phyloP scores from a whole-genome alignment of 2,329 filamentous ascomycete genomes.

The Lachnellula arida region DNA sequence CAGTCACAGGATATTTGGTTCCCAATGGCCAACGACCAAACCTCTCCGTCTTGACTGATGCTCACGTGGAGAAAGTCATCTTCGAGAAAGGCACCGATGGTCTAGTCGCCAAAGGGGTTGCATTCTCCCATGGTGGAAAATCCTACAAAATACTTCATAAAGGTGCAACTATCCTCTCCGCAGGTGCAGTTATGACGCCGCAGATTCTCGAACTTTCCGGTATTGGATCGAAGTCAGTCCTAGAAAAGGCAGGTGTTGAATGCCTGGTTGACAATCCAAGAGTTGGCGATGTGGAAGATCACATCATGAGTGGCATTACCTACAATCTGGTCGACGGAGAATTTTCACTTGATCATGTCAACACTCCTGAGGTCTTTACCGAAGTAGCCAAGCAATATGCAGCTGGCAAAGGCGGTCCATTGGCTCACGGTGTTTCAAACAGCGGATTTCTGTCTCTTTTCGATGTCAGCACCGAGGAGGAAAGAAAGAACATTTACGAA shows the following conservation, averaged over 20 bases:
- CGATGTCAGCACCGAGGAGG: too few species aligned
- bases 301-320: constrained; percentile 4
- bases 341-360: neutral
- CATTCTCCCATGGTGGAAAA: constrained; percentile 10
- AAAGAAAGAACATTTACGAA: too few species aligned
- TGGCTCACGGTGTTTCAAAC: too few species aligned
- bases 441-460: too few species aligned
- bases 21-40: constrained; percentile 41
- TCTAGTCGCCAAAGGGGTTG: constrained; percentile 12
- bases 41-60: constrained; percentile 76
- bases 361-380: too few species aligned
- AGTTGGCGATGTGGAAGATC: constrained; percentile 23
- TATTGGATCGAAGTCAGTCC: constrained; percentile 21
- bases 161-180: constrained; percentile 27
- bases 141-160: constrained; percentile 15
- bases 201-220: constrained; percentile 33
- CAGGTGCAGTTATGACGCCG: constrained; percentile 26
- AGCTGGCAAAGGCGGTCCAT: too few species aligned
- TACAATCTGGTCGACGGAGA: constrained; percentile 12
- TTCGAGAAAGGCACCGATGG: neutral
- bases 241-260: constrained; percentile 15
- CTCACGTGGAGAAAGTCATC: constrained; percentile 77
- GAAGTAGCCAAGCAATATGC: too few species aligned
- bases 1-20: constrained; percentile 19
- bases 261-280: constrained; percentile 13